phyloP scores from a whole-genome alignment of 305 asterid species.

The Fraxinus latifolia region DNA sequence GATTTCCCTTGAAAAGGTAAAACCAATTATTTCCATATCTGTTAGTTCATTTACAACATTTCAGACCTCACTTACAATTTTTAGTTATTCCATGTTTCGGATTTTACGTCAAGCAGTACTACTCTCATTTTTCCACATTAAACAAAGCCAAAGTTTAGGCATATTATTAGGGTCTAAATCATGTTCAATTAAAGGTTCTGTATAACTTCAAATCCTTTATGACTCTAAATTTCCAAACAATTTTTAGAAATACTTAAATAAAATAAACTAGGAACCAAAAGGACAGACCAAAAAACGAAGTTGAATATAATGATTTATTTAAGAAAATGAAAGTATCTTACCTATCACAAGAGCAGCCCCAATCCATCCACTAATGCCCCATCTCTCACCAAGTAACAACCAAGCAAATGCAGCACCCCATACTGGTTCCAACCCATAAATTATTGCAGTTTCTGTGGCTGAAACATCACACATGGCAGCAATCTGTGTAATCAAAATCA shows the following conservation, averaged over 20 bases:
- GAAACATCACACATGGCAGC: slow-evolving; percentile 73
- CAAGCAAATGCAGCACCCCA: slow-evolving; percentile 96
- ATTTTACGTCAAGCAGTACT: neutral
- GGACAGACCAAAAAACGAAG: neutral
- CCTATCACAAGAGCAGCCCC: slow-evolving; percentile 81
- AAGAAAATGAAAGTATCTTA: slow-evolving; percentile 27
- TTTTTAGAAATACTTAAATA: neutral
- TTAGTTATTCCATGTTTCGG: neutral
- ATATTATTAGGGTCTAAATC: neutral
- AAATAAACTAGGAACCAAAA: neutral
- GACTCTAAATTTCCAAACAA: neutral
- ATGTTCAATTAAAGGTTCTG: neutral
- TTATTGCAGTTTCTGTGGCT: slow-evolving; percentile 75
- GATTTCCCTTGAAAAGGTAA: neutral
- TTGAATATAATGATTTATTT: neutral
- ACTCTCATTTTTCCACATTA: neutral
- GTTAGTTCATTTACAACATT: neutral
- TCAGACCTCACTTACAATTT: neutral
- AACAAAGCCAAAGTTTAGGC: neutral
- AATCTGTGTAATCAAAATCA: slow-evolving; percentile 40
- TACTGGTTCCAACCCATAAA: slow-evolving; percentile 81
- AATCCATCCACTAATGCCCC: slow-evolving; percentile 79
- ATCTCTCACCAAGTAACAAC: slow-evolving; percentile 86
- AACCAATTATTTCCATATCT: neutral
- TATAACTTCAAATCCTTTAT: neutral